Base-by-base conservation (phyloP, 345 rosid species). In the Euphorbia pulcherrima region DNA sequence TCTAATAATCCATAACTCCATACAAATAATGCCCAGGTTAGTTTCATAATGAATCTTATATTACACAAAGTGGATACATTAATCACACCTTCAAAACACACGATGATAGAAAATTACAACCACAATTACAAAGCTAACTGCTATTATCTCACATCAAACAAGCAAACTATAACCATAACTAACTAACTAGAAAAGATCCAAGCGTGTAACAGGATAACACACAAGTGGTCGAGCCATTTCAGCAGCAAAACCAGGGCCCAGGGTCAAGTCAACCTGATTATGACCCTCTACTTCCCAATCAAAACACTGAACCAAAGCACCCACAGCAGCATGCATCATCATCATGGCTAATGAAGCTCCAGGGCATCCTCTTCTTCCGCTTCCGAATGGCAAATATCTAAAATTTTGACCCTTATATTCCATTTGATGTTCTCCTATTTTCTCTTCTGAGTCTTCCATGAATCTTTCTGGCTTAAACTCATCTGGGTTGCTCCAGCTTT, bases 401-500 rank as follows among this genome's bases (percentile, higher is more conserved):
- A 83, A 87, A 70, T 84, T 84, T 18, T 83, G 90, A 21, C 88
- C 90, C 63, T 85, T 83, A 35, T 60, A 72, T 60, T 85, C 92
- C 86, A 85, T 78, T 62, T 81, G 82, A 61, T 85, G 85, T 72
- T 82, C 83, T 0, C 78, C 82, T 9, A 80, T 77, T 60, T 52
- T 75, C 77, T 80, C 75, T 0, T 24, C 47, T 1, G 78, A 80
- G 1, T 52, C 39, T 10, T 72, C 81, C 59, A 73, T 1, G 56
- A 82, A 79, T 46, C 83, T 70, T 50, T 72, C 81, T 4, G 83
- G 85, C 9, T 59, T 16, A 60, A 83, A 85, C 16, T 77, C 82
- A 16, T 79, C 62, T 0, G 85, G 81, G 35, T 81, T 63, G 0
- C 18, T 26, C 89, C 89, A 85, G 13, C 46, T 47, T 0, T 78